Conservation (phyloP, 2,329 filamentous ascomycete genomes). For the Raffaelea deltoideospora region DNA sequence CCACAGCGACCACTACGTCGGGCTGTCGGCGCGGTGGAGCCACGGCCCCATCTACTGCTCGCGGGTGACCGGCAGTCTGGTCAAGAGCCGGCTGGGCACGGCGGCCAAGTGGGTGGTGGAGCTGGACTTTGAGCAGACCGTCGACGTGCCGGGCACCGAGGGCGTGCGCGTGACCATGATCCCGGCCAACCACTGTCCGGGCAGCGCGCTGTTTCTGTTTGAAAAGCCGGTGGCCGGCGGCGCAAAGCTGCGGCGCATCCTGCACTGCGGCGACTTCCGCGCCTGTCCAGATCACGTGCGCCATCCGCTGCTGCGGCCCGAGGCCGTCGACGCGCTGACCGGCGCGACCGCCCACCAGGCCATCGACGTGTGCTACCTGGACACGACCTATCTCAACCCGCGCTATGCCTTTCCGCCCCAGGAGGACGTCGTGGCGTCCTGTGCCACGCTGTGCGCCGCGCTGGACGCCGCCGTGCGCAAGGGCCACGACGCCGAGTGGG, state of each 20-base stretch:
- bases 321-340: constrained; percentile 52
- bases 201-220: constrained; percentile 85
- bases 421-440: constrained; percentile 72
- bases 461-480: constrained; percentile 19
- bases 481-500: constrained; percentile 29
- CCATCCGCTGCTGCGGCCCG: constrained; percentile 68
- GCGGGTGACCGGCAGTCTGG: constrained; percentile 76
- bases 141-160: constrained; percentile 66
- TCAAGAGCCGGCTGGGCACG: constrained; percentile 72
- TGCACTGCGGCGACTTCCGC: constrained; percentile 93
- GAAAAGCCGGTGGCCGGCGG: constrained; percentile 47
- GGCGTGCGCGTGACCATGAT: constrained; percentile 89
- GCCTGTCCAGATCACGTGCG: constrained; percentile 73
- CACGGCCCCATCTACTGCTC: constrained; percentile 97
- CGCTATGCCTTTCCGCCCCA: constrained; percentile 91
- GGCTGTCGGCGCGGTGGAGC: constrained; percentile 72
- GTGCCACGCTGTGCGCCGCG: constrained; percentile 67
- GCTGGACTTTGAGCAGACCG: constrained; percentile 68
- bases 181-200: constrained; percentile 89
- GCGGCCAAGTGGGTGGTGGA: constrained; percentile 73
- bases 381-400: constrained; percentile 92
- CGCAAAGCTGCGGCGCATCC: constrained; percentile 59
- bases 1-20: constrained; percentile 94
- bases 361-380: constrained; percentile 90
- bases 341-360: constrained; percentile 66